Evolutionary conservation across 116 monocot genomes (phyloP), one percentile per base, ranked within the genome.

Genomic region (Iris pallida): DNA sequence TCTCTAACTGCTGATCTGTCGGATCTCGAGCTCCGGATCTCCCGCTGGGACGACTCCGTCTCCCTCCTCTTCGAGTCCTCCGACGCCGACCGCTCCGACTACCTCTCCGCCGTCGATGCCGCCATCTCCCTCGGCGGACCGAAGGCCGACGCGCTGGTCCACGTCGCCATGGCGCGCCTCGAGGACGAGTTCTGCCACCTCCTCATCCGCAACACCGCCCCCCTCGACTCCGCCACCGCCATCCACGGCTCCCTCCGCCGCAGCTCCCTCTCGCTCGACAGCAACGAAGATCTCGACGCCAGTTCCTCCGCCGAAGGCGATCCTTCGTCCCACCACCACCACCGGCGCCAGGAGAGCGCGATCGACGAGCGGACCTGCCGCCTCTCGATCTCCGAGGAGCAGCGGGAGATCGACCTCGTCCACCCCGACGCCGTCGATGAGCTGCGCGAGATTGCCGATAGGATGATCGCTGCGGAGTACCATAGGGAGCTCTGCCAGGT

Each of bases 381-480:
- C 16, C 16, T 56, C 14, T 16, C 56, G 6, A n/a, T 56, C 15
- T 56, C n/a, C 56, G 14, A 15, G 8, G 11, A 40, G 13, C 18
- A 43, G 5, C 2, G 16, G 46, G 49, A 48, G 10, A 75, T 55
- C 20, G 61, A 68, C 14, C 42, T 80, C 12, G 63, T 85, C 42
- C 41, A 49, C 8, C 69, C 80, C 5, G 68, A 59, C 42, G 73
- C 66, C 8, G 65, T 77, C 4, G 30, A 17, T 4, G 73, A 73
- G 52, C 47, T 77, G 14, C 69, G 73, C 30, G 53, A 57, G 5
- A 64, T 85, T 20, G 77, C 84, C 4, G 80, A 64, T 4, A 47
- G 68, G 14, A 85, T 85, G 84, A 55, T 85, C 7, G 18, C 41
- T 7, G 62, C 76, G 2, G 73, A 69, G n/a, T 85, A 85, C 48